These are phyloP conservation scores for Ligustrum vulgare DNA, from an alignment of 257 asterid genomes.

Conservation along the genomic window DNA sequence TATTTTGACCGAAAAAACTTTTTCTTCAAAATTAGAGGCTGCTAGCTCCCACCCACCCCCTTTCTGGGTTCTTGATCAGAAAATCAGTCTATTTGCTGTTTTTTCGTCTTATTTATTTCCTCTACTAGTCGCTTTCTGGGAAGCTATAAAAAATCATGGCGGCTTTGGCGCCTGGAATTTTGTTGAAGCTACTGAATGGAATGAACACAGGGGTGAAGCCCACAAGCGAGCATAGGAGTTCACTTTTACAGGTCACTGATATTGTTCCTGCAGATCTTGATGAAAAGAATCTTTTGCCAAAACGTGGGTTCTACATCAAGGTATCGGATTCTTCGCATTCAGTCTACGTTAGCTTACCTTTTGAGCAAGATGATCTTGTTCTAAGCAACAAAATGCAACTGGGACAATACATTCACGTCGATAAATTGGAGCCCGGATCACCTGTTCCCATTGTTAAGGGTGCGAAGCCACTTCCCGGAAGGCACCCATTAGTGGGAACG, in stretches of 20 bases:
- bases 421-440: slow-evolving; percentile 76
- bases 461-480: slow-evolving; percentile 72
- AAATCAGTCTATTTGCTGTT: not conserved
- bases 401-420: slow-evolving; percentile 84
- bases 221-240: slow-evolving; percentile 79
- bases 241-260: slow-evolving; percentile 80
- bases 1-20: not conserved
- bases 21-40: not conserved
- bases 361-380: slow-evolving; percentile 89
- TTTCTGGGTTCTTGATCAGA: not conserved
- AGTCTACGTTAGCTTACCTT: slow-evolving; percentile 70
- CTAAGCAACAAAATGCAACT: slow-evolving; percentile 83
- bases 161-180: slow-evolving; percentile 79
- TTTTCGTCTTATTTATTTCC: not conserved
- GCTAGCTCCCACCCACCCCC: not conserved
- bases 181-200: slow-evolving; percentile 69
- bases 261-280: slow-evolving; percentile 93
- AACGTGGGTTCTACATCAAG: slow-evolving; percentile 80
- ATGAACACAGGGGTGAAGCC: slow-evolving; percentile 75
- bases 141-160: slow-evolving; percentile 41
- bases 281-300: slow-evolving; percentile 74
- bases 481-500: slow-evolving; percentile 82
- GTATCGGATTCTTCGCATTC: slow-evolving; percentile 90
- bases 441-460: slow-evolving; percentile 84
- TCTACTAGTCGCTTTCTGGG: not conserved